phyloP scores from a whole-genome alignment of 2,329 filamentous ascomycete genomes.

The Aureobasidium sp. region DNA sequence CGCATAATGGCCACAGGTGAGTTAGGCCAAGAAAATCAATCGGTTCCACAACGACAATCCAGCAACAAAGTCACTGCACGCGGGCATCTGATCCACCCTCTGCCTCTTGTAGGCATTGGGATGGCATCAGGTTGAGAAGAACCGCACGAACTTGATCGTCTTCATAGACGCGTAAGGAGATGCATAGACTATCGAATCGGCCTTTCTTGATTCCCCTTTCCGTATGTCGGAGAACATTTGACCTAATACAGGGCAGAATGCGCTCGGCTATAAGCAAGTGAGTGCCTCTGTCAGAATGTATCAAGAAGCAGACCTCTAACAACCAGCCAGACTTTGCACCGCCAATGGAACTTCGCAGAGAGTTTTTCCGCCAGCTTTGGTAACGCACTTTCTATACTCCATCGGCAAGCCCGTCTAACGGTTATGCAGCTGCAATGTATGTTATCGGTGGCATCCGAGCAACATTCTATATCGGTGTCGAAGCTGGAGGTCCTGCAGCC shows the following conservation, averaged over 20 bases:
- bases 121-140: constrained; percentile 29
- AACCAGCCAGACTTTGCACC: constrained; percentile 42
- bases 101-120: constrained; percentile 15
- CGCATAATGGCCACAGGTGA: constrained; percentile 21
- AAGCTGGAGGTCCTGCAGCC: constrained; percentile 51
- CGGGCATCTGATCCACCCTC: constrained; percentile 24
- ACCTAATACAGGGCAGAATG: constrained; percentile 30
- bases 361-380: constrained; percentile 54
- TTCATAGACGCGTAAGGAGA: constrained; percentile 34
- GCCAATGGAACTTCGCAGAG: constrained; percentile 50
- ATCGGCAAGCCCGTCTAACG: constrained; percentile 14
- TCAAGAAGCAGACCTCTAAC: constrained; percentile 16
- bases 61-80: constrained; percentile 29
- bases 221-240: constrained; percentile 10
- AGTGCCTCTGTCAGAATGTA: constrained; percentile 17
- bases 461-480: constrained; percentile 55
- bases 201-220: constrained; percentile 16
- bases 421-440: constrained; percentile 46
- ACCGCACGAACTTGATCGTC: constrained; percentile 33
- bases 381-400: constrained; percentile 23
- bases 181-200: constrained; percentile 27
- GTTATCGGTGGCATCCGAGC: constrained; percentile 53
- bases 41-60: constrained; percentile 2
- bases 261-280: constrained; percentile 50
- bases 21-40: constrained; percentile 18